Evolutionary conservation across 495 filamentous ascomycete genomes (phyloP), one percentile per base, ranked within the genome.

Genomic region (Neurospora pannonica): DNA sequence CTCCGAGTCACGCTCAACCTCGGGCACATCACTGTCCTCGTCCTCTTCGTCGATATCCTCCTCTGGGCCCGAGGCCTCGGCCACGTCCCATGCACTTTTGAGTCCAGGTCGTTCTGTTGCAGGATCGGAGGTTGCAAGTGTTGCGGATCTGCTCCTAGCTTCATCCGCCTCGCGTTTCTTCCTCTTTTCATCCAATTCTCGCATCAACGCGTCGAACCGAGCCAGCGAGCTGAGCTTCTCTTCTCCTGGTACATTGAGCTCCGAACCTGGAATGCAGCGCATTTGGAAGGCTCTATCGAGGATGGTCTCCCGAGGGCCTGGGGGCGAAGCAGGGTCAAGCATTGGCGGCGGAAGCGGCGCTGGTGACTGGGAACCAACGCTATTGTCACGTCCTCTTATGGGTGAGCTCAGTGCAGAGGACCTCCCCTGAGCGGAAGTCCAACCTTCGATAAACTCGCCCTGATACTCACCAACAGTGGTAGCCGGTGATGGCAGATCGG

Each of bases 241-340:
- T 60, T 88, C 86, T 42, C 85, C 86, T 7, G 85, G 82, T 19
- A 83, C 43, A 34, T 84, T 81, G 19, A 77, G 78, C 17, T 85
- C 83, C 2, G 84, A 83, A 5, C 87, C 86, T 4, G 87, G 88
- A 39, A 89, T 89, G 72, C 79, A 86, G 4, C 87, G 82, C 79
- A 89, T 76, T 73, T 87, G 85, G 77, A 90, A 90, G 0, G 88
- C 88, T n/a, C 88, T 79, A 73, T 90, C 88, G 4, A 90, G 80
- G 43, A 90, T 90, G 7, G 88, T 89, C 76, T 90, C 88, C 28
- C 87, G 82, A 4, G 85, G 87, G 1, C 79, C 81, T 15, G 85
- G 81, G 7, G 85, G 83, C 1, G 84, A 82, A 71, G 79, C 79
- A 46, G 82, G 79, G 11, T 82, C 78, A 11, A 85, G 74, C 43